Conservation (phyloP, 768 basidiomycete species). For the Rhizopogon vulgaris region DNA sequence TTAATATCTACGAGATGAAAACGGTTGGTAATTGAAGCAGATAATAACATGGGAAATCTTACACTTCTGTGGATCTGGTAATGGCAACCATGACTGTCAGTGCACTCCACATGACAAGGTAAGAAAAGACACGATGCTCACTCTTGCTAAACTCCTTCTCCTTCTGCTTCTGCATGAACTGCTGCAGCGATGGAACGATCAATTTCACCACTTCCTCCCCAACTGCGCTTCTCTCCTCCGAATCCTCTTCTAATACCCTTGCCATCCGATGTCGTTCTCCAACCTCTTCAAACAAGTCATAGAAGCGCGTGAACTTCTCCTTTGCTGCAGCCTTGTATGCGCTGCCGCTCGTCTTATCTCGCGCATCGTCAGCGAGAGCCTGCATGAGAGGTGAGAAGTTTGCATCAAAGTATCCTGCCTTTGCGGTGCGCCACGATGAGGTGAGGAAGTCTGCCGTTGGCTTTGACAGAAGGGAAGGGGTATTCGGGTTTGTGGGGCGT, state of each 20-base stretch:
- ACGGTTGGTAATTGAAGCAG: constrained; percentile 6
- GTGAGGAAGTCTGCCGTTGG: constrained; percentile 57
- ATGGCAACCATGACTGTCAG: not conserved
- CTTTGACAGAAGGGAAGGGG: constrained; percentile 50
- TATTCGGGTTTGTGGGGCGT: constrained; percentile 39
- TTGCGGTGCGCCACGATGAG: constrained; percentile 72
- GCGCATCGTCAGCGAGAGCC: constrained; percentile 41
- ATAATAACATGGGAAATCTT: constrained; percentile 12
- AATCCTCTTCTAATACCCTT: constrained; percentile 66
- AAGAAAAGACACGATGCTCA: constrained; percentile 27
- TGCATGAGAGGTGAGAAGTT: constrained; percentile 80
- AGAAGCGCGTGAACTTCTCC: constrained; percentile 80
- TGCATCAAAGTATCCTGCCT: constrained; percentile 78
- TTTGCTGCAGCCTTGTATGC: constrained; percentile 56
- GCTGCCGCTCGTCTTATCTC: constrained; percentile 39
- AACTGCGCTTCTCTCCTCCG: constrained; percentile 48
- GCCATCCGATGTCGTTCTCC: constrained; percentile 68
- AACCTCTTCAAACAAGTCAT: constrained; percentile 74
- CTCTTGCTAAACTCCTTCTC: constrained; percentile 87
- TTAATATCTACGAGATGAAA: constrained; percentile 61
- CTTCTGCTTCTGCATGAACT: constrained; percentile 67
- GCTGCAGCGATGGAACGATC: constrained; percentile 67
- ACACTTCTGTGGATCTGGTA: constrained; percentile 50
- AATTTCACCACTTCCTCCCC: constrained; percentile 73
- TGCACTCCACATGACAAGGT: constrained; percentile 1